Evolutionary conservation across 1,139 yeast genomes (phyloP).

Genomic region (Diutina siamensis): DNA sequence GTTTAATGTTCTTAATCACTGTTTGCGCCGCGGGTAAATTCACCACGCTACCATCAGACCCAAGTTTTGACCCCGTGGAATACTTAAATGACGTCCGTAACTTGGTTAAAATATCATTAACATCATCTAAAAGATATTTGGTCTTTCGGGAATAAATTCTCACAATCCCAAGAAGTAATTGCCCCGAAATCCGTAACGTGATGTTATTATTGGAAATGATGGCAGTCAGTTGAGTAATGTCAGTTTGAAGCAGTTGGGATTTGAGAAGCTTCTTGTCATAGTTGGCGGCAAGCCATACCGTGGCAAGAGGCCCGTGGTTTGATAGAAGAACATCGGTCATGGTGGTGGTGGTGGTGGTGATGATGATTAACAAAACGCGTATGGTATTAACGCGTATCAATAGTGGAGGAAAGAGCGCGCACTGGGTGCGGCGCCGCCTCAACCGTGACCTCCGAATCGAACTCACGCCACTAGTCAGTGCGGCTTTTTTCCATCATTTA

Average conservation of each 20-base stretch:
- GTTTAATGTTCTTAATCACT: constrained; percentile 41
- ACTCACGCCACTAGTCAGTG: too few species aligned
- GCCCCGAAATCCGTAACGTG: constrained; percentile 81
- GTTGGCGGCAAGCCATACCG: constrained; percentile 91
- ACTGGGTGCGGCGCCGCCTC: too few species aligned
- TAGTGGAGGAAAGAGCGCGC: background rate
- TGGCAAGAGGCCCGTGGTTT: constrained; percentile 69
- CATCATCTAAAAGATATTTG: constrained; percentile 74
- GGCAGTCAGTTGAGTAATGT: constrained; percentile 56
- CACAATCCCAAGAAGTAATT: constrained; percentile 77
- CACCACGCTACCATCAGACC: constrained; percentile 17
- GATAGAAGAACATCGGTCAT: constrained; percentile 1
- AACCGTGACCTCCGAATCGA: too few species aligned
- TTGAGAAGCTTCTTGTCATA: constrained; percentile 72
- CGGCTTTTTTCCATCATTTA: background rate
- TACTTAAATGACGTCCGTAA: constrained; percentile 59
- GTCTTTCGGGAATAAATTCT: constrained; percentile 83
- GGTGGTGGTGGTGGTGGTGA: background rate
- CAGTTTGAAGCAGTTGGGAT: constrained; percentile 62
- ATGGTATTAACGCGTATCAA: too few species aligned
- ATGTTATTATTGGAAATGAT: constrained; percentile 34
- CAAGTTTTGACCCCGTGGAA: constrained; percentile 22
- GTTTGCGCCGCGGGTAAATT: constrained; percentile 40
- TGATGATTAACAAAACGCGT: background rate
- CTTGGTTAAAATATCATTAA: constrained; percentile 63